Conservation (phyloP, 2,329 filamentous ascomycete genomes). For the Hymenoscyphus fraxineus region DNA sequence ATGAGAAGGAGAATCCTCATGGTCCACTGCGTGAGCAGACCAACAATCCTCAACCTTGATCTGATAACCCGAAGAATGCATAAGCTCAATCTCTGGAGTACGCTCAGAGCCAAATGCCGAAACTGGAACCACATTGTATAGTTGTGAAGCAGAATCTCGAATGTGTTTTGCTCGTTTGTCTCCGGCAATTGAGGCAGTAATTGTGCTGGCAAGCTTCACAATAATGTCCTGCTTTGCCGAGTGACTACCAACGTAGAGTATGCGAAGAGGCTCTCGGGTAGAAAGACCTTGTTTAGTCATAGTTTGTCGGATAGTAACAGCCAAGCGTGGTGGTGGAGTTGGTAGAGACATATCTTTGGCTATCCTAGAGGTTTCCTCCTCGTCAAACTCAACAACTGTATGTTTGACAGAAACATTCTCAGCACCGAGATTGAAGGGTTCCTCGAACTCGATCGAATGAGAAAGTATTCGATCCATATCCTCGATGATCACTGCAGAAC, state of each 20-base stretch:
- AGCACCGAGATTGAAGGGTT: slow-evolving; percentile 36
- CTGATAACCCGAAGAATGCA: slow-evolving; percentile 48
- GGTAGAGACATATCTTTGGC: slow-evolving; percentile 35
- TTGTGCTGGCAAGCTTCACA: slow-evolving; percentile 47
- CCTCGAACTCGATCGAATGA: slow-evolving; percentile 45
- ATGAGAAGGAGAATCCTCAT: slow-evolving; percentile 32
- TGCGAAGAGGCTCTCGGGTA: slow-evolving; percentile 44
- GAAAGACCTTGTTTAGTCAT: slow-evolving; percentile 45
- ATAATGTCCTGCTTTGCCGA: slow-evolving; percentile 41
- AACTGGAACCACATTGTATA: slow-evolving; percentile 51
- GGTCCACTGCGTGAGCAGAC: slow-evolving; percentile 36
- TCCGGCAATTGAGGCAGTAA: slow-evolving; percentile 40
- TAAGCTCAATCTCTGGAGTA: slow-evolving; percentile 48
- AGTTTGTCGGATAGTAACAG: slow-evolving; percentile 45
- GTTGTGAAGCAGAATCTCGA: slow-evolving; percentile 38
- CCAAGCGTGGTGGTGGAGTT: slow-evolving; percentile 37
- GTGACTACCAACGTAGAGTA: slow-evolving; percentile 47
- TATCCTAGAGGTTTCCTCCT: slow-evolving; percentile 39
- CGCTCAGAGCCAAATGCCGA: slow-evolving; percentile 45
- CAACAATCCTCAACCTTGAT: slow-evolving; percentile 50
- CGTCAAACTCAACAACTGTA: slow-evolving; percentile 42
- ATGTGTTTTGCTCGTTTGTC: slow-evolving; percentile 32
- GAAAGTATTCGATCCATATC: slow-evolving; percentile 29
- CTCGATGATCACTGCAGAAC: slow-evolving; percentile 28
- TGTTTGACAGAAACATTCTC: slow-evolving; percentile 46